A percentile compares a stretch with the other conserved stretches of the same genome.
phyloP scores from a whole-genome alignment of 139 green algal species.

The Coelastrella sp. region DNA sequence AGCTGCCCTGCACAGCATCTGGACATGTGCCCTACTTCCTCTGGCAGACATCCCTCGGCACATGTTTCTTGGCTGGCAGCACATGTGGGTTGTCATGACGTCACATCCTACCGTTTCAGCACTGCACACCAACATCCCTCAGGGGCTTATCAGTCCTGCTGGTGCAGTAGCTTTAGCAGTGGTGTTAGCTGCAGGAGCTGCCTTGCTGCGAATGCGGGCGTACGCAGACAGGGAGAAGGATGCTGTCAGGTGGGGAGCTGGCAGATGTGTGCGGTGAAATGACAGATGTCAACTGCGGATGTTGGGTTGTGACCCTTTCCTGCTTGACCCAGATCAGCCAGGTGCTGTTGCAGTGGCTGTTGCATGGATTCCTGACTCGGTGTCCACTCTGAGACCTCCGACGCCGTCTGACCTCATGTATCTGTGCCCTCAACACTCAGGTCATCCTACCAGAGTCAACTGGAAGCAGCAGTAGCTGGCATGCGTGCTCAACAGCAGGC shows the following conservation, averaged over 20 bases:
- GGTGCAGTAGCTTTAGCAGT: background rate
- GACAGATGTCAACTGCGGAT: no score
- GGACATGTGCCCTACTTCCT: background rate
- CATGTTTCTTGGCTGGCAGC: constrained; percentile 22
- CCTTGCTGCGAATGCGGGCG: background rate
- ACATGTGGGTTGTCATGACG: constrained; percentile 1
- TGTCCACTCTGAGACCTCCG: no score
- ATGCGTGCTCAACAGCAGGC: constrained; percentile 19
- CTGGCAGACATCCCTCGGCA: background rate
- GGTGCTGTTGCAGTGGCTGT: background rate
- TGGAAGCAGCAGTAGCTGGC: constrained; percentile 15
- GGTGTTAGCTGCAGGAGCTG: background rate
- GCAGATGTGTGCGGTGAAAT: no score
- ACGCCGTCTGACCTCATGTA: no score
- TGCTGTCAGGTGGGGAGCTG: no score
- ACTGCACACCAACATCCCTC: background rate
- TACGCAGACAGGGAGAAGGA: no score
- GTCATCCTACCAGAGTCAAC: constrained; percentile 30
- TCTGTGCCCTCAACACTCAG: background rate
- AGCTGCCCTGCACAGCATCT: background rate
- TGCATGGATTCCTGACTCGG: no score
- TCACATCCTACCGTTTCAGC: constrained; percentile 1
- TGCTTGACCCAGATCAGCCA: no score
- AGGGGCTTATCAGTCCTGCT: background rate
- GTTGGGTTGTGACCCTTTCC: no score